Conservation (phyloP, 2,329 filamentous ascomycete species). For the Didymella pomorum region DNA sequence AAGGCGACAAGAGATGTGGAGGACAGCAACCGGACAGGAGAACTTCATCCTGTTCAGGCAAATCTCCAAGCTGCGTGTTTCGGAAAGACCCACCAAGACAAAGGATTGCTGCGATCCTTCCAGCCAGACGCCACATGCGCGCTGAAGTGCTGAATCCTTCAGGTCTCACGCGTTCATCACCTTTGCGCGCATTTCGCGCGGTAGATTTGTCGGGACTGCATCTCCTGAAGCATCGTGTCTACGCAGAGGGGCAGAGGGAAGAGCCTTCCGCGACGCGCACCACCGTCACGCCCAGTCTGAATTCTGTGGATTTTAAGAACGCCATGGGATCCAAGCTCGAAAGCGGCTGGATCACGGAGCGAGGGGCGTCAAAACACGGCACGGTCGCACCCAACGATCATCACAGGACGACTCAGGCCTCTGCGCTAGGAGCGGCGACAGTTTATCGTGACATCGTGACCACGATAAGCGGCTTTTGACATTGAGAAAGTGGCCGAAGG, state of each 20-base stretch:
- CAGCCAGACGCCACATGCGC: neutral
- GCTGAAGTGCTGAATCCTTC: no score
- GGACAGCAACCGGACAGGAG: constrained; percentile 1
- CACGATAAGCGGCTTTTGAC: neutral
- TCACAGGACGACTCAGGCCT: constrained; percentile 2
- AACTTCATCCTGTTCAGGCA: neutral
- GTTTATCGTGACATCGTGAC: neutral
- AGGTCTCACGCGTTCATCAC: neutral
- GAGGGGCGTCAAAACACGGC: constrained; percentile 19
- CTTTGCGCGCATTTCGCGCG: neutral
- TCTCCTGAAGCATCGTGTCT: neutral
- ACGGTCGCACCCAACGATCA: constrained; percentile 13
- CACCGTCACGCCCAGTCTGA: constrained; percentile 2
- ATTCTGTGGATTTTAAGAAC: constrained; percentile 1
- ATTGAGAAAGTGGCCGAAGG: neutral
- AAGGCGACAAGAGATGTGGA: neutral
- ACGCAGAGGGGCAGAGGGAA: neutral
- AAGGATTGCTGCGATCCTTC: neutral
- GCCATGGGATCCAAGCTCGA: constrained; percentile 5
- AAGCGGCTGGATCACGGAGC: constrained; percentile 17
- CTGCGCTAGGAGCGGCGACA: constrained; percentile 6
- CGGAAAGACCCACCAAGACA: neutral
- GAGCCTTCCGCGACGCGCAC: neutral
- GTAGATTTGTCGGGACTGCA: neutral
- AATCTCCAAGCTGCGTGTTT: neutral